These are phyloP conservation scores for Tulasnella sp. DNA, from an alignment of 768 basidiomycete genomes.

Conservation along the genomic window DNA sequence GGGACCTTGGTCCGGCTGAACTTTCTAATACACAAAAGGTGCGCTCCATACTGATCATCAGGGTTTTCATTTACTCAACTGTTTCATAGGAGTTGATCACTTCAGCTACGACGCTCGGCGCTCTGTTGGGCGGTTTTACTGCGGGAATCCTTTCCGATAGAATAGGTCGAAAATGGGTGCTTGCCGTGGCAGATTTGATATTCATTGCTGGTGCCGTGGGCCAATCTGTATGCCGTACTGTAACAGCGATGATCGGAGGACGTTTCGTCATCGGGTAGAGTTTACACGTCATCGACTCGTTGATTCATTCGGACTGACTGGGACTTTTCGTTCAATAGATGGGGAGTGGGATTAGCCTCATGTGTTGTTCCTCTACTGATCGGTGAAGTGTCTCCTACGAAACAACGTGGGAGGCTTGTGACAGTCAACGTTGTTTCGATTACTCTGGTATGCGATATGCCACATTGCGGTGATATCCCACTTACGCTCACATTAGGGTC, in stretches of 20 bases:
- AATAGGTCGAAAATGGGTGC: conserved; percentile 51
- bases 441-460: conserved; percentile 29
- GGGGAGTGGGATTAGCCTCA: conserved; percentile 61
- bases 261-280: conserved; percentile 53
- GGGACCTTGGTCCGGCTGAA: conserved; percentile 44
- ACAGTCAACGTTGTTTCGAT: conserved; percentile 74
- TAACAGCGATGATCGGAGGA: conserved; percentile 62
- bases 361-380: conserved; percentile 75
- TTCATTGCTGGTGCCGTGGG: conserved; percentile 64
- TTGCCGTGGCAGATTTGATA: conserved; percentile 53
- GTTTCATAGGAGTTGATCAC: conserved; percentile 58
- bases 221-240: conserved; percentile 53
- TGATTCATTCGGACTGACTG: not conserved
- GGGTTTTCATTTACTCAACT: not conserved
- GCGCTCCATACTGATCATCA: conserved; percentile 2
- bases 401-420: conserved; percentile 57
- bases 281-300: not conserved
- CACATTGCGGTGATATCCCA: not conserved
- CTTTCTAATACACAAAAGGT: conserved; percentile 57
- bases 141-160: conserved; percentile 60
- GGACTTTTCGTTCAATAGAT: conserved; percentile 5
- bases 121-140: conserved; percentile 56
- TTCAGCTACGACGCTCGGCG: conserved; percentile 63
- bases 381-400: conserved; percentile 67
- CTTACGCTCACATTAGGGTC: conserved; percentile 22